These are phyloP conservation scores for Paramecium pentaurelia DNA, from an alignment of 73 alveolate species.

Conservation along the genomic window DNA sequence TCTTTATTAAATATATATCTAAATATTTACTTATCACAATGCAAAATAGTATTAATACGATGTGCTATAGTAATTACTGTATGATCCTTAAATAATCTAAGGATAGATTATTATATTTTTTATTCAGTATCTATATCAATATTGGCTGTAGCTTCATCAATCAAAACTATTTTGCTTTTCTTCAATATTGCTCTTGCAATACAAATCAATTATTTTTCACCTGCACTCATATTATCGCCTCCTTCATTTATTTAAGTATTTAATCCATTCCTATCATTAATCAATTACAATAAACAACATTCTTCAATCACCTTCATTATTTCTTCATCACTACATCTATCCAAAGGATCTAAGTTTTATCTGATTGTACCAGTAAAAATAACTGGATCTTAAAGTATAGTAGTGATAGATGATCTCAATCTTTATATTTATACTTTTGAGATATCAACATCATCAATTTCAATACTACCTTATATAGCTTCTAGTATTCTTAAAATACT, in stretches of 20 bases:
- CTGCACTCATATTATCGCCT: slow-evolving; percentile 91
- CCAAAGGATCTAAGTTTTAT: slow-evolving; percentile 92
- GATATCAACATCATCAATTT: slow-evolving; percentile 86
- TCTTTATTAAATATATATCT: not conserved
- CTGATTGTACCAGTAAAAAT: slow-evolving; percentile 87
- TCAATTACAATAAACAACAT: slow-evolving; percentile 75
- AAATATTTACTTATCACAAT: slow-evolving; percentile 62
- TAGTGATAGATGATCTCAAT: slow-evolving; percentile 79
- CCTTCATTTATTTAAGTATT: slow-evolving; percentile 77
- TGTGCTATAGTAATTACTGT: slow-evolving; percentile 84
- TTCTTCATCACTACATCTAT: slow-evolving; percentile 65
- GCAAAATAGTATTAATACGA: slow-evolving; percentile 64
- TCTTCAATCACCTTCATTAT: slow-evolving; percentile 69
- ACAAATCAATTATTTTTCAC: slow-evolving; percentile 93
- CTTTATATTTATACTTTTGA: slow-evolving; percentile 66
- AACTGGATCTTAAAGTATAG: slow-evolving; percentile 92
- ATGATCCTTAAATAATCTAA: slow-evolving; percentile 64
- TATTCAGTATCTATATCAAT: slow-evolving; percentile 72
- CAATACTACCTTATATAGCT: slow-evolving; percentile 70
- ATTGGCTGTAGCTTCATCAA: slow-evolving; percentile 77
- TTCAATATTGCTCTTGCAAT: slow-evolving; percentile 80
- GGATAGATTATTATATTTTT: slow-evolving; percentile 66
- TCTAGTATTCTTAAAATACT: slow-evolving; percentile 87
- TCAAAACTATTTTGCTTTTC: slow-evolving; percentile 60
- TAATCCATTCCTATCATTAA: slow-evolving; percentile 76